Conservation (phyloP, 805 yeast genomes). For the Candida insectorum region DNA sequence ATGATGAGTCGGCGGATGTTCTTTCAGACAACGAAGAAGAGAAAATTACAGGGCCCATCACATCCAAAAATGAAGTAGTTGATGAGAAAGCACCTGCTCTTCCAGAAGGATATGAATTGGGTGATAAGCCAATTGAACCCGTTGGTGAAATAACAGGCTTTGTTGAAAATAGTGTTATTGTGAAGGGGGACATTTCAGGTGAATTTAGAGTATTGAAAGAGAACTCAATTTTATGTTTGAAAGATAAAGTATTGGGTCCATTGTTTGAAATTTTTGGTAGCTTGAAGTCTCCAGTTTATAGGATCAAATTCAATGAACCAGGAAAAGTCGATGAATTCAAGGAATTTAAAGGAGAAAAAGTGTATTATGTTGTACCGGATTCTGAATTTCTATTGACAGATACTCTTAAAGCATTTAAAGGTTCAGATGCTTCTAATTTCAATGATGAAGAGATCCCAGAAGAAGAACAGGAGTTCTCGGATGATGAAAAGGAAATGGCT, state of each 20-base stretch:
- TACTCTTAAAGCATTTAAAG: constrained; percentile 64
- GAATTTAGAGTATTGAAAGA: constrained; percentile 82
- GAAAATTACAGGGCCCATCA: constrained; percentile 57
- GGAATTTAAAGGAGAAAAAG: constrained; percentile 51
- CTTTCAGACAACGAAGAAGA: constrained; percentile 49
- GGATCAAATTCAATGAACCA: constrained; percentile 60
- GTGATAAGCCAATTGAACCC: constrained; percentile 63
- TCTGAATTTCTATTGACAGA: constrained; percentile 80
- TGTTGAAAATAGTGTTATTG: constrained; percentile 68
- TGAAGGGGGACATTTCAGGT: constrained; percentile 74
- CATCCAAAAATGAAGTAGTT: constrained; percentile 70
- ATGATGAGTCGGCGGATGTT: constrained; percentile 19
- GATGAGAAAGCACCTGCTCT: constrained; percentile 67
- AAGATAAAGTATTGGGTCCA: constrained; percentile 71
- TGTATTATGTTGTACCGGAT: constrained; percentile 75
- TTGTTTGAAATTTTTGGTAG: constrained; percentile 89
- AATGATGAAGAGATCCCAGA: constrained; percentile 92
- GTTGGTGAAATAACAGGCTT: constrained; percentile 68
- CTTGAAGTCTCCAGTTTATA: constrained; percentile 73
- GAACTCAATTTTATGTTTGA: constrained; percentile 74
- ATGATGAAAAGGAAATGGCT: constrained; percentile 83
- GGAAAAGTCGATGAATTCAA: constrained; percentile 49
- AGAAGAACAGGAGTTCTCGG: constrained; percentile 92
- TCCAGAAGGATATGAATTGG: constrained; percentile 63
- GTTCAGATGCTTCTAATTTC: constrained; percentile 92